A percentile compares a stretch with the other conserved stretches of the same genome.
These are phyloP conservation scores for Metarhizium brunneum DNA, from an alignment of 2,329 filamentous ascomycete species.

Conservation along the genomic window DNA sequence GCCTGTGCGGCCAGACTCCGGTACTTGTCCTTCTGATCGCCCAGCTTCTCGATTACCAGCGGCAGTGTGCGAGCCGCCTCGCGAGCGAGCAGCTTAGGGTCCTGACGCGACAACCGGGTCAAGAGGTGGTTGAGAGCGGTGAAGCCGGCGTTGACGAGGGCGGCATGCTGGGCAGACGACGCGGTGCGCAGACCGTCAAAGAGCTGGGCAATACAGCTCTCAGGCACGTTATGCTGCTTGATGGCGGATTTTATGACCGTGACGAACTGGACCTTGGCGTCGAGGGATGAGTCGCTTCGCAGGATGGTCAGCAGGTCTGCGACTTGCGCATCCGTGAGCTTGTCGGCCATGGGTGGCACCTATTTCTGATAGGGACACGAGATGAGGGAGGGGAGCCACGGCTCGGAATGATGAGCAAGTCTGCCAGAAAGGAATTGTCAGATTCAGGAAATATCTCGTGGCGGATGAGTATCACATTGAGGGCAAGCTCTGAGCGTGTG, in stretches of 20 bases:
- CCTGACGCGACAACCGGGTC: constrained; percentile 77
- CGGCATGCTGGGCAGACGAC: constrained; percentile 66
- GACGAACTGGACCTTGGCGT: constrained; percentile 62
- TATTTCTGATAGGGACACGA: constrained; percentile 1
- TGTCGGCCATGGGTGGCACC: constrained; percentile 39
- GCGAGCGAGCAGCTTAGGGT: constrained; percentile 62
- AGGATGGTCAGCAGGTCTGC: constrained; percentile 42
- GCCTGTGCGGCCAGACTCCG: constrained; percentile 65
- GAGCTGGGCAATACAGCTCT: constrained; percentile 58
- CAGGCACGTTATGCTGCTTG: constrained; percentile 86
- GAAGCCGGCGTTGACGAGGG: constrained; percentile 73
- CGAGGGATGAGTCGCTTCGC: constrained; percentile 55
- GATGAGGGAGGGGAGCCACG: not conserved
- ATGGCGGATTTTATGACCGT: constrained; percentile 76
- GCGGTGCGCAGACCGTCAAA: constrained; percentile 76
- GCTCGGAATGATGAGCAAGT: not conserved
- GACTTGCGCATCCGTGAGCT: constrained; percentile 50
- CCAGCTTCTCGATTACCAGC: constrained; percentile 73
- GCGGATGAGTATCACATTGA: not conserved
- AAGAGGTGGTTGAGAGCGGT: constrained; percentile 81
- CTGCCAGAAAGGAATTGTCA: not conserved
- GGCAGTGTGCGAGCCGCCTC: constrained; percentile 65
- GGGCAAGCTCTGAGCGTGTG: not conserved
- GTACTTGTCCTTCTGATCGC: constrained; percentile 80
- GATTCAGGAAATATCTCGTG: not conserved